Evolutionary conservation across 1,284 basidiomycete genomes (phyloP).

Genomic region (Ceratorhiza oryzae-sativae): DNA sequence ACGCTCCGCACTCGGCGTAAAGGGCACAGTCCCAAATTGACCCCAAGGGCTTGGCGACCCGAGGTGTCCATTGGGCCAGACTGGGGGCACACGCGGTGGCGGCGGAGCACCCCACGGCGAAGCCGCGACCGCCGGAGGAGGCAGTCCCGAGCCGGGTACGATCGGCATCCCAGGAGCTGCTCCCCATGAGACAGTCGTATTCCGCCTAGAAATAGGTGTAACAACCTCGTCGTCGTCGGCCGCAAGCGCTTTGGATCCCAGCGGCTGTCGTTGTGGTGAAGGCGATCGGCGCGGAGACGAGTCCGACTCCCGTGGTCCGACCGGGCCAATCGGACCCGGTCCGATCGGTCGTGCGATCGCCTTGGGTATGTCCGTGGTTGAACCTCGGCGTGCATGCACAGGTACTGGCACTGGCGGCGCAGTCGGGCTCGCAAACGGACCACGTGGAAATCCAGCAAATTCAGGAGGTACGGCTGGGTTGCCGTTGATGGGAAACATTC

Average conservation of each 20-base stretch:
- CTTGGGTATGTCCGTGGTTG: slow-evolving; percentile 27
- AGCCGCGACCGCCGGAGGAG: background rate
- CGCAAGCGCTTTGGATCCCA: slow-evolving; percentile 36
- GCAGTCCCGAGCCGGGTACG: background rate
- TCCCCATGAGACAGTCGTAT: slow-evolving; percentile 33
- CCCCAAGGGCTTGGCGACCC: slow-evolving; percentile 27
- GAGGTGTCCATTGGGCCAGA: slow-evolving; percentile 31
- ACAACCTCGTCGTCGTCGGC: slow-evolving; percentile 35
- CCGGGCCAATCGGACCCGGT: slow-evolving; percentile 2
- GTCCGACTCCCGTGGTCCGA: slow-evolving; percentile 16
- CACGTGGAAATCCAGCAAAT: slow-evolving; percentile 24
- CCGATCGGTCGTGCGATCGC: slow-evolving; percentile 33
- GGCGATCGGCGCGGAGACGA: slow-evolving; percentile 15
- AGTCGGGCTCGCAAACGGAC: slow-evolving; percentile 25
- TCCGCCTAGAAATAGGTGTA: slow-evolving; percentile 23
- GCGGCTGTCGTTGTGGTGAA: slow-evolving; percentile 15
- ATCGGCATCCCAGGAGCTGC: slow-evolving; percentile 14
- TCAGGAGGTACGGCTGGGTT: slow-evolving; percentile 17
- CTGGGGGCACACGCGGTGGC: slow-evolving; percentile 13
- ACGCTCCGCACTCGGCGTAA: slow-evolving; percentile 25
- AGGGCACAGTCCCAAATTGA: slow-evolving; percentile 28
- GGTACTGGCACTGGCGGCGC: slow-evolving; percentile 15
- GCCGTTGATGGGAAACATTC: slow-evolving; percentile 32
- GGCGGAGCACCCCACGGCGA: slow-evolving; percentile 19
- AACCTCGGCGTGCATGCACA: slow-evolving; percentile 23